phyloP scores from a whole-genome alignment of 129 eudicot species.

The Centaurea solstitialis region DNA sequence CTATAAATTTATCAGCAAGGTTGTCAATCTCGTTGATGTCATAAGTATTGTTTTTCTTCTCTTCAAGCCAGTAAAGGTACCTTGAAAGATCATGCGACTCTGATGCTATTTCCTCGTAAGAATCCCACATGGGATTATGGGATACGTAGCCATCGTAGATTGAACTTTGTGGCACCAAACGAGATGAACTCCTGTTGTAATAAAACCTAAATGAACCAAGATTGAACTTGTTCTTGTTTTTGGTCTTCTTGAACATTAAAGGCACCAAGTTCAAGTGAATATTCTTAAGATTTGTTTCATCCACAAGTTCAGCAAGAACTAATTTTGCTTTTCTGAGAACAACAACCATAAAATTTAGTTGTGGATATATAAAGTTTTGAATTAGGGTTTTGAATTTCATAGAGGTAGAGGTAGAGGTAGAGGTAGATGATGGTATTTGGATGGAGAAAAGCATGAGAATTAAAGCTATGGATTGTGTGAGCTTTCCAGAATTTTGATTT shows the following conservation, averaged over 20 bases:
- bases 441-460: conserved; percentile 43
- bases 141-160: conserved; percentile 27
- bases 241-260: conserved; percentile 30
- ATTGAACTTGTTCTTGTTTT: conserved; percentile 51
- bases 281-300: conserved; percentile 37
- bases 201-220: conserved; percentile 72
- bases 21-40: conserved; percentile 65
- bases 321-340: conserved; percentile 61
- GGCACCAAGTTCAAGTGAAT: conserved; percentile 25
- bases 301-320: conserved; percentile 32
- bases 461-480: conserved; percentile 25
- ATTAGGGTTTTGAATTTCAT: conserved; percentile 68
- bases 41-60: conserved; percentile 38
- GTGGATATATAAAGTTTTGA: conserved; percentile 55
- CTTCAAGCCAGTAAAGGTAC: conserved; percentile 86
- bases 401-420: conserved; percentile 31
- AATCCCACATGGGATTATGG: conserved; percentile 56
- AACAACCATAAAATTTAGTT: conserved; percentile 44
- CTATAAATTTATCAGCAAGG: conserved; percentile 85
- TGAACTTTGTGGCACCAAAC: conserved; percentile 46
- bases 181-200: conserved; percentile 78
- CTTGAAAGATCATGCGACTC: conserved; percentile 51
- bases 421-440: conserved; percentile 34
- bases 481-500: conserved; percentile 8
- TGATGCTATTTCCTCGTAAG: conserved; percentile 18